These are phyloP conservation scores for Phytophthora sp. DNA, from an alignment of 352 stramenopile species.

Conservation along the genomic window DNA sequence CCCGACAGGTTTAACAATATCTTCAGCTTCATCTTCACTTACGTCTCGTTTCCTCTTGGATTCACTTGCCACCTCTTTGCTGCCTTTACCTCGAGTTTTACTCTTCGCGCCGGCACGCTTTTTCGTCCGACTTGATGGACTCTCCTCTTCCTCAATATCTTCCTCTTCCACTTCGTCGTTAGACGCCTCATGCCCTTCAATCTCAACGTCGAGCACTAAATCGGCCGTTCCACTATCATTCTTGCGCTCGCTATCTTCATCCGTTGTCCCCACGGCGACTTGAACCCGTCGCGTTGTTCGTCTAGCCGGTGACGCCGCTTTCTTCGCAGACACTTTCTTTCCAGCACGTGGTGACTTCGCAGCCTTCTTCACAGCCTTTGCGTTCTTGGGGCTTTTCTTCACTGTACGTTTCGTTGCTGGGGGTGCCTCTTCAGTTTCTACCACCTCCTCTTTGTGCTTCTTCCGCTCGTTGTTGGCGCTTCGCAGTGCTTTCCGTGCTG, in stretches of 20 bases:
- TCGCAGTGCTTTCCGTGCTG: slow-evolving; percentile 17
- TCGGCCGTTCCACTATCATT: slow-evolving; percentile 49
- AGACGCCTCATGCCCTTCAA: slow-evolving; percentile 29
- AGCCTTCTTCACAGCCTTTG: slow-evolving; percentile 19
- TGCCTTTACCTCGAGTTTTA: slow-evolving; percentile 6
- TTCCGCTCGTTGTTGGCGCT: slow-evolving; percentile 17
- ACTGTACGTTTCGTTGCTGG: background rate
- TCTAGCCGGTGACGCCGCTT: slow-evolving; percentile 4
- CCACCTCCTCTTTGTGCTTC: background rate
- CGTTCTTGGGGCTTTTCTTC: slow-evolving; percentile 19
- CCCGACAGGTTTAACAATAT: background rate
- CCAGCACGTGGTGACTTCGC: slow-evolving; percentile 8
- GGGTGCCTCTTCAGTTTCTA: slow-evolving; percentile 6
- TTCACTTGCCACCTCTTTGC: slow-evolving; percentile 5
- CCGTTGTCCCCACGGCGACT: slow-evolving; percentile 53
- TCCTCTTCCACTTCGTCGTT: slow-evolving; percentile 14
- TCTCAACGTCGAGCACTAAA: slow-evolving; percentile 64
- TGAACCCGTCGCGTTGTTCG: slow-evolving; percentile 36
- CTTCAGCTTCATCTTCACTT: slow-evolving; percentile 5
- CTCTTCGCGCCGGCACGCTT: slow-evolving; percentile 7
- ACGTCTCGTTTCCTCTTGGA: slow-evolving; percentile 26
- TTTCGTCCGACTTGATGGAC: slow-evolving; percentile 3
- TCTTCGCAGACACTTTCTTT: slow-evolving; percentile 17
- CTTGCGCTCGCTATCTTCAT: slow-evolving; percentile 57
- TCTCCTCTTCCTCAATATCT: slow-evolving; percentile 1